These are phyloP conservation scores for Sicyos edulis DNA, from an alignment of 306 rosid genomes.

Conservation along the genomic window DNA sequence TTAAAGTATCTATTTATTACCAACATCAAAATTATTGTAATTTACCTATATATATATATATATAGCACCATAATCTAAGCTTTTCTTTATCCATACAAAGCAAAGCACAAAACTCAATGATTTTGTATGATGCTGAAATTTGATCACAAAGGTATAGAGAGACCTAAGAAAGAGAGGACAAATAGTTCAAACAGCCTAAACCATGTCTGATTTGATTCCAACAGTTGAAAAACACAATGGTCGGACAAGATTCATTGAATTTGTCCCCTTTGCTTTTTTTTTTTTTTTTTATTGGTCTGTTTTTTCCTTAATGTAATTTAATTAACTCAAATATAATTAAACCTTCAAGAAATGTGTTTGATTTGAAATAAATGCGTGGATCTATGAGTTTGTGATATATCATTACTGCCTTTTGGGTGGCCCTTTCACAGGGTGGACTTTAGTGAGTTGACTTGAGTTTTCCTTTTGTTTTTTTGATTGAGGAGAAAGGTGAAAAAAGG, in stretches of 20 bases:
- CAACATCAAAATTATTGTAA: too few relatives aligned
- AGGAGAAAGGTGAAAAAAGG: neutral
- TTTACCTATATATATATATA: too few relatives aligned
- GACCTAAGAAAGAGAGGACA: neutral
- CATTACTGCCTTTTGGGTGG: constrained; percentile 7
- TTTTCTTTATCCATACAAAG: neutral
- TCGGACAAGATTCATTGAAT: neutral
- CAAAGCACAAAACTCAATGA: neutral
- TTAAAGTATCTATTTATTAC: too few relatives aligned
- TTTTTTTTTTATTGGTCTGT: too few relatives aligned
- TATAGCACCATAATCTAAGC: too few relatives aligned
- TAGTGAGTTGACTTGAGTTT: constrained; percentile 17
- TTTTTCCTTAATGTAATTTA: neutral
- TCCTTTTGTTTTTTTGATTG: neutral
- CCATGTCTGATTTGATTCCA: constrained; percentile 11
- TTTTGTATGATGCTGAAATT: neutral
- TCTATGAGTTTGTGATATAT: neutral
- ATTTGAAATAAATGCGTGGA: neutral
- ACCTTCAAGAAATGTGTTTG: neutral
- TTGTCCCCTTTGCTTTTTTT: neutral
- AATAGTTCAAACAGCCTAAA: neutral
- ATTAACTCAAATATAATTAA: neutral
- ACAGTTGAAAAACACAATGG: neutral
- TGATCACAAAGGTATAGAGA: neutral
- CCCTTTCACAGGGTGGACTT: neutral